Percentiles rank a stretch among this genome's conserved stretches.
Evolutionary conservation across 192 early-diverging fungal species (phyloP).

Genomic region (Pilaira anomala): DNA sequence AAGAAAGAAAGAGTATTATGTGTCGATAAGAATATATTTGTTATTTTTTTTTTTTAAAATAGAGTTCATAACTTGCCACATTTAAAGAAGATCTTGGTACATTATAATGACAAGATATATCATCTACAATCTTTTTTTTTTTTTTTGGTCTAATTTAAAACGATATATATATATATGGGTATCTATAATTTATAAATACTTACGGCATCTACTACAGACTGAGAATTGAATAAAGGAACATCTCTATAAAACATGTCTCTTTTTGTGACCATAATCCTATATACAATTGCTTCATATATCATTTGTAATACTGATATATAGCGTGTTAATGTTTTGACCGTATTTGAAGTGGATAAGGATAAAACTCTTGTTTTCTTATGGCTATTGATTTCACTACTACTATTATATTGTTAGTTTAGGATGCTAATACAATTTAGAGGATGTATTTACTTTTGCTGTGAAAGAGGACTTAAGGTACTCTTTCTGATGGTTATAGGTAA

Average conservation of each 20-base stretch:
- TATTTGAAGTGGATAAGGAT: neutral
- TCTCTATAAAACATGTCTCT: slow-evolving; percentile 35
- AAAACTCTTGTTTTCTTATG: neutral
- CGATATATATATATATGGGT: neutral
- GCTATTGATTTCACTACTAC: neutral
- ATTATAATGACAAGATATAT: slow-evolving; percentile 22
- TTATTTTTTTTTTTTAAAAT: neutral
- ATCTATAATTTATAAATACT: neutral
- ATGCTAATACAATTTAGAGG: neutral
- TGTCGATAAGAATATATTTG: no score
- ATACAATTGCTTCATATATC: slow-evolving; percentile 28
- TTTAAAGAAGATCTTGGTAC: slow-evolving; percentile 23
- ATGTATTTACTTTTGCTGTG: neutral
- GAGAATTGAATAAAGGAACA: slow-evolving; percentile 23
- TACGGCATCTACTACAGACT: slow-evolving; percentile 22
- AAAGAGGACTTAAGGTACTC: neutral
- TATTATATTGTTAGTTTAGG: neutral
- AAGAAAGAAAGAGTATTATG: neutral
- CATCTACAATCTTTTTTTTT: slow-evolving; percentile 26
- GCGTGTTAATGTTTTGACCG: slow-evolving; percentile 20
- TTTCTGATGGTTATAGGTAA: neutral
- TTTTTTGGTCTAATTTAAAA: neutral
- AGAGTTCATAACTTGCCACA: slow-evolving; percentile 16
- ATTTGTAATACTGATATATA: slow-evolving; percentile 28
- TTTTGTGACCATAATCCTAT: slow-evolving; percentile 30